phyloP scores from a whole-genome alignment of 306 rosid genomes.

The Calophaca sinica region DNA sequence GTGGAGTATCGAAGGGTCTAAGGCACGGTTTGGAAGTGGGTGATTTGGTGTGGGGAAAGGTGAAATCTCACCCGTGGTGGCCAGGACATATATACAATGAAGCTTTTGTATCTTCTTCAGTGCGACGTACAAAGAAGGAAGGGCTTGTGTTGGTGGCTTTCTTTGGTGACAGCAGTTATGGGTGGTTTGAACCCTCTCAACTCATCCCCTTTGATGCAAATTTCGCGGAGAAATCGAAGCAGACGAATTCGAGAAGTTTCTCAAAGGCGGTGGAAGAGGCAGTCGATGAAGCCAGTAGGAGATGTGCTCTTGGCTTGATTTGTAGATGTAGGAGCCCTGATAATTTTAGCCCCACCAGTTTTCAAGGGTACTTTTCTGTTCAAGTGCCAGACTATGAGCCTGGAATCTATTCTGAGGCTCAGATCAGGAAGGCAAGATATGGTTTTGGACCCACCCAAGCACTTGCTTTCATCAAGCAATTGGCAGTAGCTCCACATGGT shows the following conservation, averaged over 20 bases:
- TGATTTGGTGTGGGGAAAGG: constrained; percentile 98
- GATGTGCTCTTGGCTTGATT: constrained; percentile 70
- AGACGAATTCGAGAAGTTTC: constrained; percentile 63
- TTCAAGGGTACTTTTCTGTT: constrained; percentile 70
- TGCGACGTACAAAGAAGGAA: constrained; percentile 71
- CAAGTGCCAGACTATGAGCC: constrained; percentile 85
- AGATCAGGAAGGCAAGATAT: constrained; percentile 67
- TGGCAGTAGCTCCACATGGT: constrained; percentile 61
- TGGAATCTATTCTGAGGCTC: constrained; percentile 69
- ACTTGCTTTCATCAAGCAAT: constrained; percentile 68
- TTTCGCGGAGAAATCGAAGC: constrained; percentile 80
- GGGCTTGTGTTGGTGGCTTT: constrained; percentile 86
- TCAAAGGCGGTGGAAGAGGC: constrained; percentile 93
- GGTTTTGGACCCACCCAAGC: constrained; percentile 60
- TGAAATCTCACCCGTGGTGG: constrained; percentile 99
- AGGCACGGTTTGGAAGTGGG: constrained; percentile 78
- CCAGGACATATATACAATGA: constrained; percentile 88
- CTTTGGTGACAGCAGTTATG: constrained; percentile 94
- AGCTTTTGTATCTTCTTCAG: constrained; percentile 68
- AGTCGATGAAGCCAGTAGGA: constrained; percentile 77
- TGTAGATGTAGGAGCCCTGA: constrained; percentile 74
- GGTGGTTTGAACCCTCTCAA: constrained; percentile 90
- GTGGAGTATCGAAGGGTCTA: constrained; percentile 29
- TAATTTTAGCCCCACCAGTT: constrained; percentile 59
- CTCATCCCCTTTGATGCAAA: constrained; percentile 75